Evolutionary conservation across 805 yeast genomes (phyloP), one percentile per base, ranked within the genome.

Genomic region (Candida loeiensis): DNA sequence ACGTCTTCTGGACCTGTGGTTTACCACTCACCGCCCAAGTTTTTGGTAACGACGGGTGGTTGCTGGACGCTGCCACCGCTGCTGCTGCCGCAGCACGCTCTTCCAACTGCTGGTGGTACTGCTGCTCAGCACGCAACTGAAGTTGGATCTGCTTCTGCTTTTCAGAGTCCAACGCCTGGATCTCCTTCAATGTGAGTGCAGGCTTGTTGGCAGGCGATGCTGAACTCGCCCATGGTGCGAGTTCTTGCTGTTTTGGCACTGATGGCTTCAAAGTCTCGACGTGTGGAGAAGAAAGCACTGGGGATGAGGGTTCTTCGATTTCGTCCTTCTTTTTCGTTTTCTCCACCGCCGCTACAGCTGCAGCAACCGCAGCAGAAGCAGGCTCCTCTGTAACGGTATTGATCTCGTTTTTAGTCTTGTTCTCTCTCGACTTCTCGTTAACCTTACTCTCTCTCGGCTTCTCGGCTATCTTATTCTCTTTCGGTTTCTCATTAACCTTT

Each of bases 201-300:
- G 79, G 77, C 28, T 56, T 45, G 22, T 27, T 35, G 39, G 45
- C 13, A 4, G 51, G 45, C 4, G 44, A 40, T 51, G 43, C 45
- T 18, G 55, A 44, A 1, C 53, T 44, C n/a, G 81, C 81, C 82
- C 82, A 77, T 32, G 82, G 82, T 4, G 82, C 82, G 21, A 68
- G 54, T 34, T 49, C 13, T 21, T 43, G 50, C 16, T 45, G 51
- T 6, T 44, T 24, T 13, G 53, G 46, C 24, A 43, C 32, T 24
- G 55, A 42, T 2, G 56, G 55, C 34, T 46, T 48, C 31, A 46
- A 37, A 8, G 35, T 35, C 20, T 48, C 51, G n/a, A 36, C 37
- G n/a, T 30, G 38, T 9, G 46, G 45, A 18, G 40, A 37, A 16
- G 26, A 15, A 9, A 21, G 39, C 28, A 12, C 20, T 21, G 19